phyloP scores from a whole-genome alignment of 2,329 filamentous ascomycete species.

The Xenoacremonium recifei region DNA sequence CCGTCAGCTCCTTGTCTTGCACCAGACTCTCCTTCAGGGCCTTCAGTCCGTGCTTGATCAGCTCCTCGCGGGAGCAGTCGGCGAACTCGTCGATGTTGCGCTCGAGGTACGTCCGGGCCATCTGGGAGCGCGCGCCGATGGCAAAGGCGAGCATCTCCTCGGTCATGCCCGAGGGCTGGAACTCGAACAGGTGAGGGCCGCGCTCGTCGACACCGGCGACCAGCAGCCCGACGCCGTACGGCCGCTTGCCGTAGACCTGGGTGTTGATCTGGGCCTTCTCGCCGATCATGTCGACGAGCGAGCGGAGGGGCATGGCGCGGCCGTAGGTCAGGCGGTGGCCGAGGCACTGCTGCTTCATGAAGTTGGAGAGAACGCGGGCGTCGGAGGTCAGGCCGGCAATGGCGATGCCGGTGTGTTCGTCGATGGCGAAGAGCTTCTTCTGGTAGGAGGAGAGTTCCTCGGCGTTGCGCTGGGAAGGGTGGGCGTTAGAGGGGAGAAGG shows the following conservation, averaged over 20 bases:
- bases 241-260: constrained; percentile 93
- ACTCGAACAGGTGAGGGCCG: constrained; percentile 95
- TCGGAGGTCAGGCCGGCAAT: constrained; percentile 97
- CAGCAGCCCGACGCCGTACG: constrained; percentile 91
- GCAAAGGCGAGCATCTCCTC: constrained; percentile 97
- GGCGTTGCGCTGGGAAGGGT: constrained; percentile 80
- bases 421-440: constrained; percentile 97
- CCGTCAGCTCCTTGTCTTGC: constrained; percentile 95
- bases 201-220: constrained; percentile 92
- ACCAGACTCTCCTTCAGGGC: constrained; percentile 94
- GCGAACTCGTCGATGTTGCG: constrained; percentile 83
- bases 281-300: constrained; percentile 87
- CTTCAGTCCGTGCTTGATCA: constrained; percentile 85
- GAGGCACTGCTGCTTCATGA: constrained; percentile 99
- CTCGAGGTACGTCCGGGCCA: constrained; percentile 96
- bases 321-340: constrained; percentile 94
- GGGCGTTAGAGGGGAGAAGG: constrained; percentile 7
- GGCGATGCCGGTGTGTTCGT: constrained; percentile 92
- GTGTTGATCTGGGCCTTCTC: constrained; percentile 98
- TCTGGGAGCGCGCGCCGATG: constrained; percentile 93
- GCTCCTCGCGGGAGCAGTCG: constrained; percentile 73
- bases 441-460: constrained; percentile 99
- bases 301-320: constrained; percentile 85
- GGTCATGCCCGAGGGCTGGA: constrained; percentile 93
- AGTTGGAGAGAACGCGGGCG: constrained; percentile 98